Percentiles rank a stretch among this genome's conserved stretches.
phyloP scores from a whole-genome alignment of 2,329 filamentous ascomycete genomes.

The Fusarium sp. region DNA sequence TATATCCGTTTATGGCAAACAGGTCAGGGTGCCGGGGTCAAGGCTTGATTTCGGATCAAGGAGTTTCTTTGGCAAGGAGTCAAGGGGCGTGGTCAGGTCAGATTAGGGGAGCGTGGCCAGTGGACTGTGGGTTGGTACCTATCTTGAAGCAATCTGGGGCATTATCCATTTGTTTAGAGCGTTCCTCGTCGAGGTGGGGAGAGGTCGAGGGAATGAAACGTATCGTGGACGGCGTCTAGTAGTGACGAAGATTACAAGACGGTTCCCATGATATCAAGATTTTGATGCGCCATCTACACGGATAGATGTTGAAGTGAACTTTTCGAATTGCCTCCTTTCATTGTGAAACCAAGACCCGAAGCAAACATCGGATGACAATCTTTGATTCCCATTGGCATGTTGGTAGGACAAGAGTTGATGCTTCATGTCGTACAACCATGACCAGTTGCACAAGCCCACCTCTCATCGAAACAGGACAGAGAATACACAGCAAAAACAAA shows the following conservation, averaged over 20 bases:
- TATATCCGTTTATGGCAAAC: slow-evolving; percentile 19
- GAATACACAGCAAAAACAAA: background rate
- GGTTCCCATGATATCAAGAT: background rate
- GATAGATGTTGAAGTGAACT: background rate
- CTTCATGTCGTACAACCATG: background rate
- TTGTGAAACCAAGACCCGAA: background rate
- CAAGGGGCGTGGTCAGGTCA: background rate
- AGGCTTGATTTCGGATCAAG: slow-evolving; percentile 21
- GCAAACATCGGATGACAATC: background rate
- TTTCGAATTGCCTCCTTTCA: background rate
- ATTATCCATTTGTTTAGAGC: slow-evolving; percentile 1
- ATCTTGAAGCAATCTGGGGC: slow-evolving; percentile 10
- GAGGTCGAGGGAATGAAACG: slow-evolving; percentile 2
- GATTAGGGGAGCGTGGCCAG: slow-evolving; percentile 3
- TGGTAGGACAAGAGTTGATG: background rate
- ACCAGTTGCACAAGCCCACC: background rate
- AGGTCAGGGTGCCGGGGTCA: slow-evolving; percentile 15
- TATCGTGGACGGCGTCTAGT: background rate
- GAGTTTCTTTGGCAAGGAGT: slow-evolving; percentile 30
- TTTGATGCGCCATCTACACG: background rate
- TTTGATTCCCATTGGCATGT: background rate
- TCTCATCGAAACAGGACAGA: background rate
- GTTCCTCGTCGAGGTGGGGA: background rate
- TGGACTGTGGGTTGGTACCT: slow-evolving; percentile 7
- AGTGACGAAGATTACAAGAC: background rate